phyloP scores from a whole-genome alignment of 805 yeast genomes.

The Torulaspora gathmanii region DNA sequence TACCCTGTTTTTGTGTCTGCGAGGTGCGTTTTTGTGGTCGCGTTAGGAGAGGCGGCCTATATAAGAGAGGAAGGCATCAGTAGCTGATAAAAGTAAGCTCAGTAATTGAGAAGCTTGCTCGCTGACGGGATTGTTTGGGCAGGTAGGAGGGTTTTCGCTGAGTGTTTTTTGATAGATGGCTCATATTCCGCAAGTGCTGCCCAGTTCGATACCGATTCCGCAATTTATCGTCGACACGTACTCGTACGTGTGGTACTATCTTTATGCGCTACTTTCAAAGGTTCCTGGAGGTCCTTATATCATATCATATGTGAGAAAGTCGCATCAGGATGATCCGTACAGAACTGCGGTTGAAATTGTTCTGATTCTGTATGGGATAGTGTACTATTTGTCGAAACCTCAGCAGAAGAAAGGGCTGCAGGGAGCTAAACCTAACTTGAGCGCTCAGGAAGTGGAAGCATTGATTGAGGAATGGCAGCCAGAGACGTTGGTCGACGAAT shows the following conservation, averaged over 20 bases:
- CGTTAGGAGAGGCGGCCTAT: neutral
- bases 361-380: slow-evolving; percentile 72
- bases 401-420: slow-evolving; percentile 73
- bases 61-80: neutral
- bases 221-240: slow-evolving; percentile 21
- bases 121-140: neutral
- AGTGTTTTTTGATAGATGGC: slow-evolving; percentile 13
- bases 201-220: slow-evolving; percentile 32
- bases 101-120: neutral
- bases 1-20: slow-evolving; percentile 6
- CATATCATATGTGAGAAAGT: slow-evolving; percentile 69
- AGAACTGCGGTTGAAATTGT: slow-evolving; percentile 78
- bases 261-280: slow-evolving; percentile 12
- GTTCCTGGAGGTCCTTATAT: slow-evolving; percentile 36
- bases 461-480: slow-evolving; percentile 91
- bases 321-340: slow-evolving; percentile 90
- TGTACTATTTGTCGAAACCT: slow-evolving; percentile 69
- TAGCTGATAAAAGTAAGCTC: neutral
- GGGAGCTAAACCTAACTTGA: slow-evolving; percentile 59
- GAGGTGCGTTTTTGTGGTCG: neutral
- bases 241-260: slow-evolving; percentile 26
- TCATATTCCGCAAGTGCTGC: slow-evolving; percentile 26
- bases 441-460: slow-evolving; percentile 67
- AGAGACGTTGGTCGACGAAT: slow-evolving; percentile 63
- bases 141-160: neutral